These are phyloP conservation scores for Hypomontagnella submonticulosa DNA, from an alignment of 495 filamentous ascomycete genomes.

Conservation along the genomic window DNA sequence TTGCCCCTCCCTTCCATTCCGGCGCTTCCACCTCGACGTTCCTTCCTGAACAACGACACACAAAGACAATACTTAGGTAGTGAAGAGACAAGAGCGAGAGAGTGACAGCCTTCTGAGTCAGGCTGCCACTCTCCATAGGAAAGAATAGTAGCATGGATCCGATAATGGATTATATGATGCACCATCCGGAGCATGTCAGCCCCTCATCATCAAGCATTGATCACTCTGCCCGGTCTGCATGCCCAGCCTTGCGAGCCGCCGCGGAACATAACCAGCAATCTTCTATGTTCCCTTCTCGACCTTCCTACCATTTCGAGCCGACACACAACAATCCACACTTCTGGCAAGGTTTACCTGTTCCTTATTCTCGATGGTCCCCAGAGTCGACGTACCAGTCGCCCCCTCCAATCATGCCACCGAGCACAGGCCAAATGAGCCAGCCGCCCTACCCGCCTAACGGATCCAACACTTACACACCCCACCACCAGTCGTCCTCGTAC, in stretches of 20 bases:
- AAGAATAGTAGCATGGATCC: conserved; percentile 40
- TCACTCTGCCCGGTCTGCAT: conserved; percentile 37
- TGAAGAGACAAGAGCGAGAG: conserved; percentile 19
- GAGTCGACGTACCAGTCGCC: conserved; percentile 15
- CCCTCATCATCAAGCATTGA: conserved; percentile 25
- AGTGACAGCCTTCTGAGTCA: conserved; percentile 34
- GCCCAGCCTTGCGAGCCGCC: conserved; percentile 40
- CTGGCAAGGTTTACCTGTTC: conserved; percentile 30
- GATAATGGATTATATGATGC: conserved; percentile 41
- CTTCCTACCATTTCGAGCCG: conserved; percentile 32
- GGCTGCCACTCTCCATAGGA: conserved; percentile 28
- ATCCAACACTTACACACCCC: conserved; percentile 19
- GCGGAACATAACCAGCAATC: conserved; percentile 39
- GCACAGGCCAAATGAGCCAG: conserved; percentile 29
- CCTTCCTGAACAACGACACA: too few species aligned
- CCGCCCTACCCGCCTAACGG: conserved; percentile 17
- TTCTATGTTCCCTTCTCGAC: conserved; percentile 21
- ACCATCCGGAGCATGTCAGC: conserved; percentile 27
- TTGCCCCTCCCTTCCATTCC: too few species aligned
- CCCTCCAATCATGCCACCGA: conserved; percentile 16
- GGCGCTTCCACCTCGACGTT: too few species aligned
- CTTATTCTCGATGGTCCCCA: conserved; percentile 26
- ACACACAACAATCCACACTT: conserved; percentile 23
- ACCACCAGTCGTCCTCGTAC: conserved; percentile 7
- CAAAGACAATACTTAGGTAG: background rate